Conservation (phyloP, 169 alveolate species). For the Fabrea salina region DNA sequence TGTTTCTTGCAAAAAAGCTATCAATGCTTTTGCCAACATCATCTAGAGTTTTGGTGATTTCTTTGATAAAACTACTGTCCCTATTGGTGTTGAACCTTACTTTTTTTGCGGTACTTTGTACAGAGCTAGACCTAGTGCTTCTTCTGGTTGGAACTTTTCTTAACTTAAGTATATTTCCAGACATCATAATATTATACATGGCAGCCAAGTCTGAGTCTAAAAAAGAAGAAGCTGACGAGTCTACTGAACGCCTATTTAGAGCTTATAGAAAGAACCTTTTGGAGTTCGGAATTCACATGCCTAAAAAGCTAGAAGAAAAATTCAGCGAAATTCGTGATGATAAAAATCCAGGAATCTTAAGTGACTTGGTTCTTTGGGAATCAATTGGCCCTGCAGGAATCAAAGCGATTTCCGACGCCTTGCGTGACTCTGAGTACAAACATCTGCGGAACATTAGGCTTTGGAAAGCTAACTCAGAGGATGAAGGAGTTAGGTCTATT, state of each 20-base stretch:
- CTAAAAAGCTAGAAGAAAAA: conserved; percentile 49
- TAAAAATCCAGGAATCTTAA: conserved; percentile 38
- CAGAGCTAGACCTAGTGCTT: too few relatives aligned
- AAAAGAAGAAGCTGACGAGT: conserved; percentile 47
- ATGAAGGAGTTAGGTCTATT: conserved; percentile 66
- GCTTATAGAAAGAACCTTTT: conserved; percentile 46
- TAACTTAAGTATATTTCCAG: too few relatives aligned
- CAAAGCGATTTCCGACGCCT: conserved; percentile 55
- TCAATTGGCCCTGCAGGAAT: conserved; percentile 64
- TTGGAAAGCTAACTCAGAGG: conserved; percentile 66
- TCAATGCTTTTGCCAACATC: too few relatives aligned
- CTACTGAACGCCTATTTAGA: conserved; percentile 54
- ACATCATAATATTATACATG: conserved; percentile 39
- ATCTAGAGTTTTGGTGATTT: too few relatives aligned
- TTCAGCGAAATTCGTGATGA: conserved; percentile 47
- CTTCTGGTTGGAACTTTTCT: too few relatives aligned
- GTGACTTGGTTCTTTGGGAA: conserved; percentile 45
- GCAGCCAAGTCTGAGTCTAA: conserved; percentile 50
- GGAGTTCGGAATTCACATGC: conserved; percentile 43
- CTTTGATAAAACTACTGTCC: too few relatives aligned
- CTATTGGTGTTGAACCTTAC: too few relatives aligned
- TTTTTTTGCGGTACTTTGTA: too few relatives aligned
- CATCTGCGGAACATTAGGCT: conserved; percentile 49
- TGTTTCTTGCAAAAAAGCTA: too few relatives aligned
- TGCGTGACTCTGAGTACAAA: conserved; percentile 40